Evolutionary conservation across 2,329 filamentous ascomycete species (phyloP).

Genomic region (Coniochaeta sp.): DNA sequence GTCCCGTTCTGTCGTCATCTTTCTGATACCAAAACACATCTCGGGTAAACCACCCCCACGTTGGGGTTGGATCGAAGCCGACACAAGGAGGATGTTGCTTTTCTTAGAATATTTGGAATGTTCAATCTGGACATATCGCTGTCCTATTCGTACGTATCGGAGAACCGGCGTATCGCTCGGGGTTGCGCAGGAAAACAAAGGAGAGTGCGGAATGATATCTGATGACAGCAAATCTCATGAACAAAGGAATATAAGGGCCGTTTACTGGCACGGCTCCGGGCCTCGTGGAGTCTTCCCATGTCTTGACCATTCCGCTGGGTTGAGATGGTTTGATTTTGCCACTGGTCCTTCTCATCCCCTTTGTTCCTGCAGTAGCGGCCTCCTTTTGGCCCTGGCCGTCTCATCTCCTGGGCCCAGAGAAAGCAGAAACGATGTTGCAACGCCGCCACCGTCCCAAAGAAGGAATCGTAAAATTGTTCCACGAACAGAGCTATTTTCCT

Average conservation of each 20-base stretch:
- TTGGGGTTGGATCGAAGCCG: not conserved
- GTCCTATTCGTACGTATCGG: too few species aligned
- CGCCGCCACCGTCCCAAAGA: not conserved
- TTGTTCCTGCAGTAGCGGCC: conserved; percentile 6
- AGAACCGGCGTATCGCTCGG: too few species aligned
- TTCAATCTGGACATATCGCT: too few species aligned
- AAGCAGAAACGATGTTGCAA: not conserved
- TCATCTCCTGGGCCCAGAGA: not conserved
- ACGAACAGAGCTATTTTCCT: not conserved
- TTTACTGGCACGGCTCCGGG: not conserved
- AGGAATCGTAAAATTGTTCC: not conserved
- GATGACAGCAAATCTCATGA: not conserved
- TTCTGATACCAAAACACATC: not conserved
- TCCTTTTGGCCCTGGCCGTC: conserved; percentile 1
- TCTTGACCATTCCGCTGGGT: conserved; percentile 1
- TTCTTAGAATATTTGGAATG: not conserved
- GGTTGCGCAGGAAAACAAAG: not conserved
- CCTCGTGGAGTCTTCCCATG: not conserved
- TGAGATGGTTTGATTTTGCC: not conserved
- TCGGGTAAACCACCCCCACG: not conserved
- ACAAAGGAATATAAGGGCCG: not conserved
- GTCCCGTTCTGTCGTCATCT: not conserved
- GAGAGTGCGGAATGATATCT: not conserved
- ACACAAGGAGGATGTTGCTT: not conserved
- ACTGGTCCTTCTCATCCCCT: conserved; percentile 1